These are phyloP conservation scores for Lichtheimia corymbifera DNA, from an alignment of 371 early-diverging fungal genomes.

Conservation along the genomic window DNA sequence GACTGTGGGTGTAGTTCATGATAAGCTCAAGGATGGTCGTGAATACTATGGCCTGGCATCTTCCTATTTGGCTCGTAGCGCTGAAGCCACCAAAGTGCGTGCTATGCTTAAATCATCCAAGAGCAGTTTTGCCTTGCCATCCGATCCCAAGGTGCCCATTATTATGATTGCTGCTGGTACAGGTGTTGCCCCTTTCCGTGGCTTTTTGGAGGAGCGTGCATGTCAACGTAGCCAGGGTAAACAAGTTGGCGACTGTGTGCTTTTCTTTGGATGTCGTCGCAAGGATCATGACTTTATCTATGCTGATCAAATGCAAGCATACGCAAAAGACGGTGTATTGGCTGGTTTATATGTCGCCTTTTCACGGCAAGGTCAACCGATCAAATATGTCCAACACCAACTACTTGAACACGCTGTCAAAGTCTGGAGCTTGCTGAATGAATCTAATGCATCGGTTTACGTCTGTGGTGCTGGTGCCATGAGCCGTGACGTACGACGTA, in stretches of 20 bases:
- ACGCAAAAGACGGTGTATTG: constrained; percentile 50
- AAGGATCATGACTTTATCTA: constrained; percentile 73
- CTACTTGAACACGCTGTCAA: constrained; percentile 33
- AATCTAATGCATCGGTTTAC: constrained; percentile 32
- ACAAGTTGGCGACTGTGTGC: constrained; percentile 29
- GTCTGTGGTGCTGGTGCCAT: constrained; percentile 47
- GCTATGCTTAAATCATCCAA: constrained; percentile 45
- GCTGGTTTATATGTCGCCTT: constrained; percentile 65
- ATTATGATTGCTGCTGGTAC: constrained; percentile 73
- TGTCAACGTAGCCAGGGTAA: constrained; percentile 23
- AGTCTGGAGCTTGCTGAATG: constrained; percentile 28
- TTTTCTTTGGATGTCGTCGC: constrained; percentile 88
- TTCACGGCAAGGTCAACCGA: constrained; percentile 49
- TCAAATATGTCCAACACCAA: constrained; percentile 47
- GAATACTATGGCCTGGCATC: constrained; percentile 46
- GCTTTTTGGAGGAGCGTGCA: constrained; percentile 63
- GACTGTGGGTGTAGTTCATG: constrained; percentile 45
- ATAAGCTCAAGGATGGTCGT: constrained; percentile 32
- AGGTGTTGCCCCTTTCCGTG: constrained; percentile 89
- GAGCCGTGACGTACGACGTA: constrained; percentile 45
- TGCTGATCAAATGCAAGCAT: constrained; percentile 58
- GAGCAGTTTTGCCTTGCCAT: constrained; percentile 40
- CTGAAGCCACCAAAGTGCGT: constrained; percentile 13
- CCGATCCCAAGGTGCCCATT: constrained; percentile 38
- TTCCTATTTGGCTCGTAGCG: constrained; percentile 25